phyloP scores from a whole-genome alignment of 495 filamentous ascomycete species.

The Xylaria venustula region DNA sequence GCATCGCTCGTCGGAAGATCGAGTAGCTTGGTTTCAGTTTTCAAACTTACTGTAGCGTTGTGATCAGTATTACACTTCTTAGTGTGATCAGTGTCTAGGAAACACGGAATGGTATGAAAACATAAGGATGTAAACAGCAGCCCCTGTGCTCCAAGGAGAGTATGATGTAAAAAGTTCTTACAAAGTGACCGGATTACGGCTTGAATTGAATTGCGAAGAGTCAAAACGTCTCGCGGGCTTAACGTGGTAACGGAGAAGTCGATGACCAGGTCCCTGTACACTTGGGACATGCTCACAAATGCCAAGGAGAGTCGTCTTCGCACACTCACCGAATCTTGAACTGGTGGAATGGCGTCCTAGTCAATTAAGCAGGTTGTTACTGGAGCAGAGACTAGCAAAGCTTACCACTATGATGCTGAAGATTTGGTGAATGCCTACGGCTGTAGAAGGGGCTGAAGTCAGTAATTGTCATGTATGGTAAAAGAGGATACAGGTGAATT shows the following conservation, averaged over 20 bases:
- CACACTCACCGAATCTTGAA: constrained; percentile 30
- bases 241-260: constrained; percentile 53
- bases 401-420: constrained; percentile 40
- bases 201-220: constrained; percentile 53
- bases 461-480: no score
- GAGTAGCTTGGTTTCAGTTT: constrained; percentile 45
- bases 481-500: no score
- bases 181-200: constrained; percentile 48
- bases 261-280: constrained; percentile 52
- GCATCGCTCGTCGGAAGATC: constrained; percentile 2
- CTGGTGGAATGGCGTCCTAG: constrained; percentile 43
- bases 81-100: not conserved
- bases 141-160: no score
- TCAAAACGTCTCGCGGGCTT: constrained; percentile 43
- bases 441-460: not conserved
- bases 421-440: constrained; percentile 42
- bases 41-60: constrained; percentile 29
- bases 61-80: not conserved
- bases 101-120: no score
- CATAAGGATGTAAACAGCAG: no score
- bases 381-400: not conserved
- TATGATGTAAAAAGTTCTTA: not conserved
- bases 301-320: constrained; percentile 42
- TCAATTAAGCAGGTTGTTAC: constrained; percentile 11
- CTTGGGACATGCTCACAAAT: constrained; percentile 56